Evolutionary conservation across 148 eudicot species (phyloP), one percentile per base, ranked within the genome.

Genomic region (Arbutus unedo): DNA sequence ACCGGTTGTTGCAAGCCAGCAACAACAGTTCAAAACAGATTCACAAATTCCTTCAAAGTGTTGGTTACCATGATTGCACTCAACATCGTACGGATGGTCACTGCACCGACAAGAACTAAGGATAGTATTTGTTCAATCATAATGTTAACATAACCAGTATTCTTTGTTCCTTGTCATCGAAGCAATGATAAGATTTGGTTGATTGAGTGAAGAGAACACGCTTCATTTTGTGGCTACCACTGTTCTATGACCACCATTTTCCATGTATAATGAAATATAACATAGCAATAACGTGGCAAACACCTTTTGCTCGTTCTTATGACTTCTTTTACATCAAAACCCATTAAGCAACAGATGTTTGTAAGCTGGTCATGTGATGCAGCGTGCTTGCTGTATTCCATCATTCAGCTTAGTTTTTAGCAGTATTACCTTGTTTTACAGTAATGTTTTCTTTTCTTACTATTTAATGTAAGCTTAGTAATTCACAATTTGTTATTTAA

Each of bases 11-110:
- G 85, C 91, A 91, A 88, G 98, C 98, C 21, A 96, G 98, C 87
- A 96, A 94, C 81, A 92, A 88, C 86, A 96, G 94, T 25, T 83
- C 98, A 43, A 88, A 90, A 79, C 94, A 91, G 86, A 96, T 94
- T 31, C 88, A 95, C 9, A 91, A 87, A 13, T 96, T 91, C 51
- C 96, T 94, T 44, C 84, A 83, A 72, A 89, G 83, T 67, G 89
- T 92, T 57, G 97, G 98, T 71, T 96, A 94, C 68, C 67, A 84
- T 57, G 89, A 93, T 70, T 96, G 98, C 88, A 89, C 90, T 31
- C 88, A 88, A 79, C 94, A 90, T 67, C 95, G 93, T 62, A 93
- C 98, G 10, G 98, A 95, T 87, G 98, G 96, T 49, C 98, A 95
- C 83, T 93, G 98, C 88, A 88, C 91, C 67, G 94, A 88, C 3